phyloP scores from a whole-genome alignment of 768 basidiomycete species.

The Suillus cothurnatus region DNA sequence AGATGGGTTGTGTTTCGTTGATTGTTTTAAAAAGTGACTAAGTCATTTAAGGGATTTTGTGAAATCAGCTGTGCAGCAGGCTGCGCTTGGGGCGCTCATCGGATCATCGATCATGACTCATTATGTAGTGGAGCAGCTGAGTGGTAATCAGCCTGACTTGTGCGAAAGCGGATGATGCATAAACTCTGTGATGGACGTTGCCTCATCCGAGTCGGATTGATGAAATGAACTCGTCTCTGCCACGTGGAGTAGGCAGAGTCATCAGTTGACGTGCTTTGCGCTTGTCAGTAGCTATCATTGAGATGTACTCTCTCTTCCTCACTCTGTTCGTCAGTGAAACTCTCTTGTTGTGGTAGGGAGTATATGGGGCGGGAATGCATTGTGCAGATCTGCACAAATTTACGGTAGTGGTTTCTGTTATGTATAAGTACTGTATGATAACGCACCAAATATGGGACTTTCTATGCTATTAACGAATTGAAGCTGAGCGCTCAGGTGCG shows the following conservation, averaged over 20 bases:
- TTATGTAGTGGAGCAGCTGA: background rate
- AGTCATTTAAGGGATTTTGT: background rate
- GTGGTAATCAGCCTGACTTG: background rate
- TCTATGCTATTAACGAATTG: background rate
- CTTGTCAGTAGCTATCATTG: background rate
- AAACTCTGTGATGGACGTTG: background rate
- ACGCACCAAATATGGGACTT: background rate
- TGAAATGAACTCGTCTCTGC: background rate
- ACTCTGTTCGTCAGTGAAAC: background rate
- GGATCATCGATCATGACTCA: background rate
- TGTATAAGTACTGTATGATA: background rate
- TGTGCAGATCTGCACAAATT: background rate
- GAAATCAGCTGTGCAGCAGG: no score
- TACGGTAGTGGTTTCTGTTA: background rate
- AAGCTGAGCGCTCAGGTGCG: no score
- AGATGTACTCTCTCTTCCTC: background rate
- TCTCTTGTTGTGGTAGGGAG: background rate
- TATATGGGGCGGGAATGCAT: background rate
- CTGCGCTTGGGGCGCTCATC: background rate
- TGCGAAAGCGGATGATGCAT: background rate
- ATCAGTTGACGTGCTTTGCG: background rate
- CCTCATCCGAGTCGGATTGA: background rate
- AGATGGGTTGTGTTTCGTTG: background rate
- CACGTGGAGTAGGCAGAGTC: background rate
- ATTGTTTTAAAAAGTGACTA: background rate